These are phyloP conservation scores for Parietaria judaica DNA, from an alignment of 306 rosid species.

Conservation along the genomic window DNA sequence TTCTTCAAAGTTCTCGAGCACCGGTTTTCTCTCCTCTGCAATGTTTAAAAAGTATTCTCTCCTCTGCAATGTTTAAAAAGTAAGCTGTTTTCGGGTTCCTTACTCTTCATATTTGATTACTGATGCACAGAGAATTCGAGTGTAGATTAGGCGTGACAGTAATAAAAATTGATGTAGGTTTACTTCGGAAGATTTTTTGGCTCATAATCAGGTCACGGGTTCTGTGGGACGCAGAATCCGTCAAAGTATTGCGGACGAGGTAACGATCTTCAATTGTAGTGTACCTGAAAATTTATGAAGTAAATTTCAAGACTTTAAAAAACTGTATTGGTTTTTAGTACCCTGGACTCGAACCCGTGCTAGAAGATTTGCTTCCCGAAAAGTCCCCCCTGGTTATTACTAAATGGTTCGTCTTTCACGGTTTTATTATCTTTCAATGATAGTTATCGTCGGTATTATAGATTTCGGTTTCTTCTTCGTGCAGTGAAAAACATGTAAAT, in stretches of 20 bases:
- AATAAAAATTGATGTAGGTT: slow-evolving; percentile 31
- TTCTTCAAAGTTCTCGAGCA: neutral
- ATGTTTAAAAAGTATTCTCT: slow-evolving; percentile 38
- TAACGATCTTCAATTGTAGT: slow-evolving; percentile 19
- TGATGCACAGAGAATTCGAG: too few relatives aligned
- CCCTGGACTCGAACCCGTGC: slow-evolving; percentile 87
- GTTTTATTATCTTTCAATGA: slow-evolving; percentile 1
- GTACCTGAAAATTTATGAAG: neutral
- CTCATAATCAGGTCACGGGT: slow-evolving; percentile 96
- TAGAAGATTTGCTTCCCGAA: slow-evolving; percentile 95
- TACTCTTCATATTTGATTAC: too few relatives aligned
- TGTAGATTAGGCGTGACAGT: too few relatives aligned
- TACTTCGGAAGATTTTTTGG: slow-evolving; percentile 87
- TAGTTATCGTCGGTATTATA: neutral
- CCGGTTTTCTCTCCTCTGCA: neutral
- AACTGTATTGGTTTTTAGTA: slow-evolving; percentile 39
- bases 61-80: slow-evolving; percentile 32
- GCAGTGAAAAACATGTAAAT: slow-evolving; percentile 94
- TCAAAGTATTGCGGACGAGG: slow-evolving; percentile 98
- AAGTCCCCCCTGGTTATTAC: slow-evolving; percentile 85
- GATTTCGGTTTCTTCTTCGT: slow-evolving; percentile 12
- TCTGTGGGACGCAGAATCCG: slow-evolving; percentile 84
- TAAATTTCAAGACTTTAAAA: neutral
- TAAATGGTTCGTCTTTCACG: slow-evolving; percentile 56
- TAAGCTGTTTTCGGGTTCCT: neutral